These are phyloP conservation scores for Wickerhamomyces sp. DNA, from an alignment of 1,139 yeast species.

Conservation along the genomic window DNA sequence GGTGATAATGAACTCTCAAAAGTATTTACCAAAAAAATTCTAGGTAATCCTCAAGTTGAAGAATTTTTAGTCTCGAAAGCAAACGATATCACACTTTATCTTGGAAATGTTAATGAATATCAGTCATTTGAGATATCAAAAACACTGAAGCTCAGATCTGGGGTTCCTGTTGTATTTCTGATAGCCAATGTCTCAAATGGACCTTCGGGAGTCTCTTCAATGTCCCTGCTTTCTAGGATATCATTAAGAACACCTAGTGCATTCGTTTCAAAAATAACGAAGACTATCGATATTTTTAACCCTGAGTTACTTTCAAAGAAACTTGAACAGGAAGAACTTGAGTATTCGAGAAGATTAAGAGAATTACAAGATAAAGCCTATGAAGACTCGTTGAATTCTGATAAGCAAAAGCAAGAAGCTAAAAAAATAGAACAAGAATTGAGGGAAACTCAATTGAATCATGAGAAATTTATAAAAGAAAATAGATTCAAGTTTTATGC, in stretches of 20 bases:
- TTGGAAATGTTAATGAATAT: slow-evolving; percentile 27
- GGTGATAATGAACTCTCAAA: slow-evolving; percentile 23
- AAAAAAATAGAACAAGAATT: slow-evolving; percentile 19
- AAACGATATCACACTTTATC: slow-evolving; percentile 26
- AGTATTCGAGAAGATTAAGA: slow-evolving; percentile 31
- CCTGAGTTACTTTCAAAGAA: slow-evolving; percentile 33
- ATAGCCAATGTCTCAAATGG: slow-evolving; percentile 34
- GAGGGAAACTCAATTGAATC: slow-evolving; percentile 6
- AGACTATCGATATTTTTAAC: slow-evolving; percentile 27
- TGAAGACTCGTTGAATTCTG: slow-evolving; percentile 30
- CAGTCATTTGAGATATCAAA: slow-evolving; percentile 32
- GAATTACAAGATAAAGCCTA: slow-evolving; percentile 35
- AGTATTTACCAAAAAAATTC: slow-evolving; percentile 24
- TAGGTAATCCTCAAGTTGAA: slow-evolving; percentile 24
- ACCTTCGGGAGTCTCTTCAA: slow-evolving; percentile 26
- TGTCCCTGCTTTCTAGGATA: slow-evolving; percentile 29
- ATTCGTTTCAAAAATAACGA: slow-evolving; percentile 26
- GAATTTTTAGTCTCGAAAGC: slow-evolving; percentile 18
- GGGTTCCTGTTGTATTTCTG: slow-evolving; percentile 31
- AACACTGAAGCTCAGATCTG: slow-evolving; percentile 22
- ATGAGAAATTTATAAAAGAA: slow-evolving; percentile 15
- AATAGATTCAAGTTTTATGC: slow-evolving; percentile 14
- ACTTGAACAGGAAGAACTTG: slow-evolving; percentile 31
- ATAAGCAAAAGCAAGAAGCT: slow-evolving; percentile 26
- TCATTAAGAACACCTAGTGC: slow-evolving; percentile 24